phyloP scores from a whole-genome alignment of 495 filamentous ascomycete species.

The Hypoxylon fuscum region DNA sequence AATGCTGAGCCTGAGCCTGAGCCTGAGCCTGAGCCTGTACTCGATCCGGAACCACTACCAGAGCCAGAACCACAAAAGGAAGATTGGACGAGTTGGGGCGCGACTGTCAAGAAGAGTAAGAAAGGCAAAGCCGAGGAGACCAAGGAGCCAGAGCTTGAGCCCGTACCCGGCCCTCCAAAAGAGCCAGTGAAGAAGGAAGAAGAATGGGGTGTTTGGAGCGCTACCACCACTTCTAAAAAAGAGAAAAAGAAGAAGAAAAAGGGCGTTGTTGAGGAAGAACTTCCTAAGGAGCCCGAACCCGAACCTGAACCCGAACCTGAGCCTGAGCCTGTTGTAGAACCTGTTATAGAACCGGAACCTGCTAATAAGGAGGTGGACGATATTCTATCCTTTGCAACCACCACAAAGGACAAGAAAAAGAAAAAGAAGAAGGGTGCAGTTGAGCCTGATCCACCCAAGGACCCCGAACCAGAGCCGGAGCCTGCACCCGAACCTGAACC shows the following conservation, averaged over 20 bases:
- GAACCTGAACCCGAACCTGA: slow-evolving; percentile 28
- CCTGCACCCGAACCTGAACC: slow-evolving; percentile 24
- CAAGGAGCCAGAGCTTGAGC: slow-evolving; percentile 17
- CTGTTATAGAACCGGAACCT: slow-evolving; percentile 18
- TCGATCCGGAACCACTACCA: slow-evolving; percentile 23
- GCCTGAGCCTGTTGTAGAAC: slow-evolving; percentile 10
- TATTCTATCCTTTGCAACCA: not conserved
- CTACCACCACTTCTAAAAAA: slow-evolving; percentile 15
- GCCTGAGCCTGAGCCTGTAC: slow-evolving; percentile 19
- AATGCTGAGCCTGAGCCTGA: slow-evolving; percentile 18
- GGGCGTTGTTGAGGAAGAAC: slow-evolving; percentile 11
- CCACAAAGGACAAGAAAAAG: slow-evolving; percentile 21
- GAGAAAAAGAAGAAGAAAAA: slow-evolving; percentile 33
- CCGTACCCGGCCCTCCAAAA: slow-evolving; percentile 13
- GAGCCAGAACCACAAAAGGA: slow-evolving; percentile 34
- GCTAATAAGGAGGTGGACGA: slow-evolving; percentile 22
- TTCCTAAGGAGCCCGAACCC: not conserved
- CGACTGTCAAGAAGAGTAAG: slow-evolving; percentile 27
- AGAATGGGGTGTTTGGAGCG: slow-evolving; percentile 1
- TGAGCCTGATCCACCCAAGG: slow-evolving; percentile 13
- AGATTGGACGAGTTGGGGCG: slow-evolving; percentile 12
- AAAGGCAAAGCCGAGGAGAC: slow-evolving; percentile 26
- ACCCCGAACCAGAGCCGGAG: slow-evolving; percentile 12
- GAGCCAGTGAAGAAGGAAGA: slow-evolving; percentile 36
- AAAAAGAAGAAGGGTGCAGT: slow-evolving; percentile 35